phyloP scores from a whole-genome alignment of 805 yeast species.

The Lachancea thermotolerans region DNA sequence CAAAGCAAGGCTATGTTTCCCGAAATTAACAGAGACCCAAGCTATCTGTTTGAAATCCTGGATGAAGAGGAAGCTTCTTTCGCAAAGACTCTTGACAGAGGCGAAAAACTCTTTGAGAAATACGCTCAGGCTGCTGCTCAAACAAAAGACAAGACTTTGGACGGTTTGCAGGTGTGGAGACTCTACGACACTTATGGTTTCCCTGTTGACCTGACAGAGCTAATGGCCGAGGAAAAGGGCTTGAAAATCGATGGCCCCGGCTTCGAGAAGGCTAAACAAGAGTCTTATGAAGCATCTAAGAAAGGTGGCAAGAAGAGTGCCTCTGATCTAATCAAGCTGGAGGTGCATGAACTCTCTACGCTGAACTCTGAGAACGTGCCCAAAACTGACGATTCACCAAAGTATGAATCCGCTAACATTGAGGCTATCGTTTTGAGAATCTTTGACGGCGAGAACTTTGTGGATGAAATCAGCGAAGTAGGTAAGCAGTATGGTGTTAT shows the following conservation, averaged over 20 bases:
- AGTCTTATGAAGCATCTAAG: conserved; percentile 91
- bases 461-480: conserved; percentile 39
- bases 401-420: conserved; percentile 67
- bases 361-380: conserved; percentile 54
- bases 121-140: conserved; percentile 80
- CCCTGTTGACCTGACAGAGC: conserved; percentile 95
- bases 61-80: conserved; percentile 95
- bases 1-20: conserved; percentile 90
- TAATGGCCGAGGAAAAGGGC: conserved; percentile 98
- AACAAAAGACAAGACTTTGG: conserved; percentile 64
- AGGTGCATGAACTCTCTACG: conserved; percentile 81
- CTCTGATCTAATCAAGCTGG: conserved; percentile 63
- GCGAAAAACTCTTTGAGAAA: conserved; percentile 92
- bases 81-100: conserved; percentile 93
- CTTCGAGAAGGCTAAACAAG: conserved; percentile 83
- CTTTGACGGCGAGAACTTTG: conserved; percentile 59
- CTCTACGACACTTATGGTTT: conserved; percentile 97
- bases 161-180: conserved; percentile 97
- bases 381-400: conserved; percentile 76
- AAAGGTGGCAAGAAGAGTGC: conserved; percentile 65
- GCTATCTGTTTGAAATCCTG: conserved; percentile 78
- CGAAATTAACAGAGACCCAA: conserved; percentile 66
- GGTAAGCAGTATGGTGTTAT: conserved; percentile 68
- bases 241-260: conserved; percentile 87
- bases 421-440: conserved; percentile 66